phyloP scores from a whole-genome alignment of 225 moss, liverwort and hornwort species.

The Pseudisothecium myosuroides region DNA sequence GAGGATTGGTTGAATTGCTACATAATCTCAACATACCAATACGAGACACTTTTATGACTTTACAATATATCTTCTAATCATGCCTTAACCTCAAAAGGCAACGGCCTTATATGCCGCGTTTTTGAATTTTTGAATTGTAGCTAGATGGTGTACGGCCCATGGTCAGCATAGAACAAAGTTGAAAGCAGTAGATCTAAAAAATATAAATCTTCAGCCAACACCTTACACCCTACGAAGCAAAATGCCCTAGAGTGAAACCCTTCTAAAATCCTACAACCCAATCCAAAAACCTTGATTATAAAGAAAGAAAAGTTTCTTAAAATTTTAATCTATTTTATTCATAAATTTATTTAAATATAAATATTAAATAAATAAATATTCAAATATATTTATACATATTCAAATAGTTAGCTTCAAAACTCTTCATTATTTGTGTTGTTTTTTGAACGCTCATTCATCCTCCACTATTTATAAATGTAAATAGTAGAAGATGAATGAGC shows the following conservation, averaged over 20 bases:
- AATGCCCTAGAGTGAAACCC: accelerated
- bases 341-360: background rate
- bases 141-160: accelerated
- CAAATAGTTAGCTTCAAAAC: background rate
- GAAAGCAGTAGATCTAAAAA: accelerated
- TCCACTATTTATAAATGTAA: background rate
- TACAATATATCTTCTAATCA: accelerated
- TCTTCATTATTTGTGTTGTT: too few relatives aligned
- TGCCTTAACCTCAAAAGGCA: accelerated
- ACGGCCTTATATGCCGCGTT: too few relatives aligned
- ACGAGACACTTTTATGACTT: accelerated
- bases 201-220: background rate
- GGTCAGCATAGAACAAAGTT: accelerated
- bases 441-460: too few relatives aligned
- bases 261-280: background rate
- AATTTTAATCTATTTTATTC: background rate
- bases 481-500: background rate
- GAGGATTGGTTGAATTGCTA: accelerated
- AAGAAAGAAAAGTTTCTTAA: background rate
- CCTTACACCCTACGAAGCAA: background rate
- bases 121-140: too few relatives aligned
- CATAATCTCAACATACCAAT: accelerated
- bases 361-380: background rate
- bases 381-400: background rate
- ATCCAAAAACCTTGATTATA: accelerated